phyloP scores from a whole-genome alignment of 495 filamentous ascomycete species.

The Aspergillus nidulans region DNA sequence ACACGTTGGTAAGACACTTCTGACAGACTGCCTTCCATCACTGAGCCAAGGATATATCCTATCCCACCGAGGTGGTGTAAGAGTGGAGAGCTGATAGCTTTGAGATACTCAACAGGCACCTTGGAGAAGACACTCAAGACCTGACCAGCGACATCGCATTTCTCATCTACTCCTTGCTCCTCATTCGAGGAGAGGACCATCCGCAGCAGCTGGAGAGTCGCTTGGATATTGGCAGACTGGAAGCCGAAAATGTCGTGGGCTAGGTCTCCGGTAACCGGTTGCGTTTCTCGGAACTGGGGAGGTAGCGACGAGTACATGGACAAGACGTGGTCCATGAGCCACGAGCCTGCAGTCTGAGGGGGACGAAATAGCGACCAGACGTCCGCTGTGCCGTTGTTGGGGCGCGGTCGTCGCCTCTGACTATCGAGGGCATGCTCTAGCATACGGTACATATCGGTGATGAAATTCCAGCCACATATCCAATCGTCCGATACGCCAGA shows the following conservation, averaged over 20 bases:
- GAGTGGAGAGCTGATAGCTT: background rate
- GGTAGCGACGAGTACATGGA: background rate
- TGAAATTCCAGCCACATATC: slow-evolving; percentile 3
- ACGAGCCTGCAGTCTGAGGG: background rate
- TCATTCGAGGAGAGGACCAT: slow-evolving; percentile 3
- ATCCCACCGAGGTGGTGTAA: background rate
- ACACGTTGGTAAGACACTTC: background rate
- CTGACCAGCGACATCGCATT: background rate
- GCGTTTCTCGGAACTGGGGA: background rate
- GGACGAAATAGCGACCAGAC: slow-evolving; percentile 3
- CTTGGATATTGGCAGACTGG: slow-evolving; percentile 4
- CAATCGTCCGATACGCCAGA: background rate
- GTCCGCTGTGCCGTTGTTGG: background rate
- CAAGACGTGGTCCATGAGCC: slow-evolving; percentile 1
- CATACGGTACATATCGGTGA: slow-evolving; percentile 2
- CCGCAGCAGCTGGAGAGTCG: background rate
- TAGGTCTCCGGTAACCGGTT: background rate
- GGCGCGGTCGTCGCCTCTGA: background rate
- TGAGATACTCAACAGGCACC: slow-evolving; percentile 2
- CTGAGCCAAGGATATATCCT: slow-evolving; percentile 1
- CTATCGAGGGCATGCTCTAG: background rate
- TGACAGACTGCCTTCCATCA: slow-evolving; percentile 1
- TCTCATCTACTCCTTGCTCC: background rate
- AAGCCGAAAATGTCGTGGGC: slow-evolving; percentile 4
- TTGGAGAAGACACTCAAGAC: slow-evolving; percentile 1